These are phyloP conservation scores for Perkinsus chesapeaki DNA, from an alignment of 169 alveolate species.

Conservation along the genomic window DNA sequence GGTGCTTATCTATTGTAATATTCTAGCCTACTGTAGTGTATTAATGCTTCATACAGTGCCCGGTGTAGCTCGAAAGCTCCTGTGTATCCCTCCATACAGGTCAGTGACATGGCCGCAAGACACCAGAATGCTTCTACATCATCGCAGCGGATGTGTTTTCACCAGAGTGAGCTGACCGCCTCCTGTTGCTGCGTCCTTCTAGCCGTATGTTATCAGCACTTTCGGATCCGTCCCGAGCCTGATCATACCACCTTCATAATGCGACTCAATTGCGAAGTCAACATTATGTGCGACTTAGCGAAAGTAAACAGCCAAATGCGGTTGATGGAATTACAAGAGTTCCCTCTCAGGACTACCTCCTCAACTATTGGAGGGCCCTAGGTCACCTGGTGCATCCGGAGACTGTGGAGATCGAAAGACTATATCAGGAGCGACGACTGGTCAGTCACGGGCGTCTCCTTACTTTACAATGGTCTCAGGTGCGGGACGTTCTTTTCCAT, in stretches of 20 bases:
- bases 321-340: too few species aligned
- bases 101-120: neutral
- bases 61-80: too few species aligned
- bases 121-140: neutral
- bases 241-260: neutral
- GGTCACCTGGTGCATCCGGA: neutral
- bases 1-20: too few species aligned
- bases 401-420: neutral
- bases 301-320: neutral
- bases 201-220: neutral
- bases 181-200: neutral
- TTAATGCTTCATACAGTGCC: too few species aligned
- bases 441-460: too few species aligned
- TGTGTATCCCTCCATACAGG: too few species aligned
- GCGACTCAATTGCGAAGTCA: neutral
- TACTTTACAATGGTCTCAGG: too few species aligned
- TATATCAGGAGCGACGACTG: neutral
- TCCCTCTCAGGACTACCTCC: neutral
- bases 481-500: too few species aligned
- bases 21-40: too few species aligned
- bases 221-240: neutral
- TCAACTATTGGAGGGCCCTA: neutral
- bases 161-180: constrained; percentile 5
- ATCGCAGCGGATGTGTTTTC: neutral
- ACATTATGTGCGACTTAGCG: neutral